Evolutionary conservation across 139 green algal species (phyloP), one percentile per base, ranked within the genome.

Genomic region (Edaphochlamys debaryana): DNA sequence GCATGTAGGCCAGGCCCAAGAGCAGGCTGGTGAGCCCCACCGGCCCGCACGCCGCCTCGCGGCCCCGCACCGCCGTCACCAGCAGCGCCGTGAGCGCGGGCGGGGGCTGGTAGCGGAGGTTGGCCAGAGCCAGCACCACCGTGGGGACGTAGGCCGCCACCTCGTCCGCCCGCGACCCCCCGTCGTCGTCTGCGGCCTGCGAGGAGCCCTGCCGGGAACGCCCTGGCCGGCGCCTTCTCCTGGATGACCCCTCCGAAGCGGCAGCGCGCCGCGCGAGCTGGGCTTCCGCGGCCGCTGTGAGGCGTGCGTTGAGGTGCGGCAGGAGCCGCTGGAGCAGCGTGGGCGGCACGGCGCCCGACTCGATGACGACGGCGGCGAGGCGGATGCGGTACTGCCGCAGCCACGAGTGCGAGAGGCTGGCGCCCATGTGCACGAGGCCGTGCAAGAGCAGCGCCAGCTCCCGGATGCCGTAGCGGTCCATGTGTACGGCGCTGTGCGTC

Each of bases 361-460:
- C 20, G 9, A 82, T 29, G 8, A 82, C 25, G 13, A 82, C 23
- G 8, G 4, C 11, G 27, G 29, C 23, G 25, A 76, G 22, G 8
- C 69, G 62, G 9, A 42, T 58, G n/a, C 75, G 58, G 48, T 72
- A 71, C 19, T 3, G 0, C 3, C 71, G 71, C 62, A 81, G 40
- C 60, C 81, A 82, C 29, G 64, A 11, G 29, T 45, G 4, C 54
- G 32, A 27, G 13, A 42, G 41, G 40, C 2, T 1, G 5, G 38
- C 67, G 45, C 72, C 76, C 76, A 72, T 71, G 40, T 63, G 62
- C 20, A 40, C 58, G 4, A 63, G 20, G 63, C 77, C 58, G 54
- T 78, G 40, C 38, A 69, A 20, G 40, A 78, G 34, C 37, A 79
- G 70, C 52, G 66, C 50, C 50, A 78, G 78, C 78, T 83, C 70